phyloP scores from a whole-genome alignment of 345 rosid species.

The Syzygium jambos region DNA sequence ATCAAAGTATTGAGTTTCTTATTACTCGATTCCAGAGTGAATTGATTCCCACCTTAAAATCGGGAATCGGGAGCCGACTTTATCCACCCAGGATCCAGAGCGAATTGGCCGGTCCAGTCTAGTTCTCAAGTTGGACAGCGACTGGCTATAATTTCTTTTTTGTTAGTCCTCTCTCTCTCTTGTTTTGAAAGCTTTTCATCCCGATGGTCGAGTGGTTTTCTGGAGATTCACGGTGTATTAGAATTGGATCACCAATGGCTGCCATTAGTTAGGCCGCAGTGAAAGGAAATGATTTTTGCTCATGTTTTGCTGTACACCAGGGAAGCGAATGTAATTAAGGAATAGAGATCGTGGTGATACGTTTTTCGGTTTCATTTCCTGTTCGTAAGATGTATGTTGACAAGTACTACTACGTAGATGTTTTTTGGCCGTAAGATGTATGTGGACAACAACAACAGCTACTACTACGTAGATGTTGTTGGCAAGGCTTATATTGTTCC shows the following conservation, averaged over 20 bases:
- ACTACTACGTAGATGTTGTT: accelerated
- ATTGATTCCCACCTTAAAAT: neutral
- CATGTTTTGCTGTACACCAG: neutral
- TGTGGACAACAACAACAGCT: too few relatives aligned
- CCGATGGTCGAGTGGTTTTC: neutral
- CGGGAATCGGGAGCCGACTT: neutral
- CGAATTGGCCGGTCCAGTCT: too few relatives aligned
- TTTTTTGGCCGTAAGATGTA: too few relatives aligned
- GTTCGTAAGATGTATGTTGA: too few relatives aligned
- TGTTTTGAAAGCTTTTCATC: neutral
- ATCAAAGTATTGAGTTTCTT: neutral
- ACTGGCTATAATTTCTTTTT: neutral
- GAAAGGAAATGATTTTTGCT: neutral
- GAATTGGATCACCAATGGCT: neutral
- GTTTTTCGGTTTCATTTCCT: too few relatives aligned
- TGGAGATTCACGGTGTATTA: neutral
- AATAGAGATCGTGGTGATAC: neutral
- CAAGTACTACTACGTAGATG: too few relatives aligned
- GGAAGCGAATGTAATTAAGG: neutral
- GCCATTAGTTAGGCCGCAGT: neutral
- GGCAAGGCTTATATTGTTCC: neutral
- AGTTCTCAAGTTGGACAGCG: too few relatives aligned
- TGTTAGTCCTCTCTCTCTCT: neutral
- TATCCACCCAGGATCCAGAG: too few relatives aligned
- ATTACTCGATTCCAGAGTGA: neutral